Evolutionary conservation across 1,139 yeast species (phyloP).

Genomic region (Candida frijolesensis): DNA sequence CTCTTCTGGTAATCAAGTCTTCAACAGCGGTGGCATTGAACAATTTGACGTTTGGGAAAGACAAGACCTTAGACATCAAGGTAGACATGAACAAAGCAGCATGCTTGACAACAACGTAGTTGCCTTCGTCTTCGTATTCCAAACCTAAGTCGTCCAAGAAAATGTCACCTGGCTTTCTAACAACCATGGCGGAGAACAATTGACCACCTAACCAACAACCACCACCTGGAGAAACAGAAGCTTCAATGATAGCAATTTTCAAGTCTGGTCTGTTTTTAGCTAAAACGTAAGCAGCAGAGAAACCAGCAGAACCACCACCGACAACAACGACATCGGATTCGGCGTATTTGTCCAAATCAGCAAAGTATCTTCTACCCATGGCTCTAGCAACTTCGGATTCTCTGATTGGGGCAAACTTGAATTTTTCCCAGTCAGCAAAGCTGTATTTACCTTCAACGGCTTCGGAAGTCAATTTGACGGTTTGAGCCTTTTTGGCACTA

Average conservation of each 20-base stretch:
- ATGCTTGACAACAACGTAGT: constrained; percentile 78
- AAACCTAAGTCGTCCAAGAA: constrained; percentile 67
- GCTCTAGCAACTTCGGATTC: constrained; percentile 85
- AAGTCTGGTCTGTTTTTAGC: constrained; percentile 78
- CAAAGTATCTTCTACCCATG: constrained; percentile 76
- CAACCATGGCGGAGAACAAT: constrained; percentile 75
- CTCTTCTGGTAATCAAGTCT: constrained; percentile 74
- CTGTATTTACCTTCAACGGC: constrained; percentile 22
- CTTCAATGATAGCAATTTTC: constrained; percentile 74
- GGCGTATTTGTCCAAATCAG: constrained; percentile 72
- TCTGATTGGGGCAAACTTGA: constrained; percentile 71
- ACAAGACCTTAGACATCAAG: constrained; percentile 66
- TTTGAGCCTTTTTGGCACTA: constrained; percentile 9
- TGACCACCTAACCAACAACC: constrained; percentile 86
- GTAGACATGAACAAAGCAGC: constrained; percentile 81
- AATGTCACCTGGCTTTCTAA: constrained; percentile 75
- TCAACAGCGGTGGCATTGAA: constrained; percentile 85
- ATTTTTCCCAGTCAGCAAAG: constrained; percentile 65
- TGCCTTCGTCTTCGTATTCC: constrained; percentile 78
- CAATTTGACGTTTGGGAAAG: constrained; percentile 73
- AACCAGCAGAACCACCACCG: constrained; percentile 82
- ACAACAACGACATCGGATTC: constrained; percentile 75
- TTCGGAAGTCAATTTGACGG: constrained; percentile 16
- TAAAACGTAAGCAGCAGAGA: constrained; percentile 72
- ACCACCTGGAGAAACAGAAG: constrained; percentile 78